Evolutionary conservation across 2,329 filamentous ascomycete species (phyloP), one percentile per base, ranked within the genome.

Genomic region (Paraphoma chrysanthemicola): DNA sequence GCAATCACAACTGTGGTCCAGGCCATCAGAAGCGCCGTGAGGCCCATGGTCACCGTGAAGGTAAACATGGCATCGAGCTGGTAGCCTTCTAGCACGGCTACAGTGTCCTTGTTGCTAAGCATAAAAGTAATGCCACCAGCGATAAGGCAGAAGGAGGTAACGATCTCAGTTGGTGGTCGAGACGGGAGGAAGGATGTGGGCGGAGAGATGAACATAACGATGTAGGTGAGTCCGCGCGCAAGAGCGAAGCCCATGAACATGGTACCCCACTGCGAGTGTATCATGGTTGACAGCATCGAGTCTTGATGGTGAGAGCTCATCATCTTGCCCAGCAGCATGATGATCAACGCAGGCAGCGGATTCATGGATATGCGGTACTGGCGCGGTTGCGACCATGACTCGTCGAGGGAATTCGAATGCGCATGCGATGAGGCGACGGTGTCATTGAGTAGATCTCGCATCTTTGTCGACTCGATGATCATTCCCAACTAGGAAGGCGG

Each of bases 241-340:
- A 96, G 83, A 0, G 93, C 89, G 52, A 92, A 93, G 28, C 89
- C 92, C 45, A 91, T 85, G 51, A 98, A 84, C 64, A 98, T 84
- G 69, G 88, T 88, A 28, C 94, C 94, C 94, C 94, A 98, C 77
- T 97, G 93, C 72, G 89, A 89, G 79, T 98, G 94, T 47, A 98
- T 86, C 91, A 95, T 97, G 64, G 88, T 91, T 9, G 92, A 94
- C 45, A 93, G 84, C 89, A 92, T 92, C 57, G 88, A 91, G 29
- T 82, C 76, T 74, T 97, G 93, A 56, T 94, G 91, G 77, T 98
- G 94, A 28, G 91, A 92, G 71, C 90, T 90, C 94, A 98, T 98
- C 91, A 97, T 95, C 73, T 93, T 86, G 33, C 95, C 95, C 1
- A 97, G 82, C 0, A 97, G 82, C 55, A 97, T 82, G 64, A 98